A percentile compares a stretch with the other conserved stretches of the same genome.
These are phyloP conservation scores for Aspergillus pseudotamarii DNA, from an alignment of 2,329 filamentous ascomycete species.

Conservation along the genomic window DNA sequence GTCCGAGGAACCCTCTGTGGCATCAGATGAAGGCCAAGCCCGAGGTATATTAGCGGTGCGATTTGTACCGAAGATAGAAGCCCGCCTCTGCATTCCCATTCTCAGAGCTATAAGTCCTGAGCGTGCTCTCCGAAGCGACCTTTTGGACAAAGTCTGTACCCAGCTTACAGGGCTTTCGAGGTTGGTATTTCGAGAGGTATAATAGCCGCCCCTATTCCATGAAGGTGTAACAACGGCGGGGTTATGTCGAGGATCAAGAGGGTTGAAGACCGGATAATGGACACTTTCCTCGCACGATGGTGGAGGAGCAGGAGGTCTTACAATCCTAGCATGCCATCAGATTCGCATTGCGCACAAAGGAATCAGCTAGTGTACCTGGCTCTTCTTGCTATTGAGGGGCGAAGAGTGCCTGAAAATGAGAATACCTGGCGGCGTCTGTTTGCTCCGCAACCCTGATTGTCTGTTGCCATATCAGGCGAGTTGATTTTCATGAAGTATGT, in stretches of 20 bases:
- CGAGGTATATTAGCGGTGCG: conserved; percentile 4
- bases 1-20: conserved; percentile 14
- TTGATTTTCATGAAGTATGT: neutral
- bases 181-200: conserved; percentile 16
- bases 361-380: conserved; percentile 22
- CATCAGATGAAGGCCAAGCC: conserved; percentile 21
- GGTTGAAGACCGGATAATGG: conserved; percentile 41
- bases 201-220: conserved; percentile 17
- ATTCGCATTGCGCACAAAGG: neutral
- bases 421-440: conserved; percentile 19
- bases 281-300: conserved; percentile 35
- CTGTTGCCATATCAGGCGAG: conserved; percentile 7
- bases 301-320: conserved; percentile 11
- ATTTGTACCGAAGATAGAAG: conserved; percentile 6
- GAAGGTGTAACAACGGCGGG: conserved; percentile 19
- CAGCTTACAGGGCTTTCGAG: conserved; percentile 24
- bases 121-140: conserved; percentile 35
- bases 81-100: conserved; percentile 28
- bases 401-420: conserved; percentile 26
- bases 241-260: conserved; percentile 40
- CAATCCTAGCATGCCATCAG: conserved; percentile 9
- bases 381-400: conserved; percentile 21
- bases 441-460: conserved; percentile 2
- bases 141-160: conserved; percentile 30
- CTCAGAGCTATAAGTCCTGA: conserved; percentile 35